Evolutionary conservation across 148 eudicot genomes (phyloP).

Genomic region (Vaccinium vitisidaea): DNA sequence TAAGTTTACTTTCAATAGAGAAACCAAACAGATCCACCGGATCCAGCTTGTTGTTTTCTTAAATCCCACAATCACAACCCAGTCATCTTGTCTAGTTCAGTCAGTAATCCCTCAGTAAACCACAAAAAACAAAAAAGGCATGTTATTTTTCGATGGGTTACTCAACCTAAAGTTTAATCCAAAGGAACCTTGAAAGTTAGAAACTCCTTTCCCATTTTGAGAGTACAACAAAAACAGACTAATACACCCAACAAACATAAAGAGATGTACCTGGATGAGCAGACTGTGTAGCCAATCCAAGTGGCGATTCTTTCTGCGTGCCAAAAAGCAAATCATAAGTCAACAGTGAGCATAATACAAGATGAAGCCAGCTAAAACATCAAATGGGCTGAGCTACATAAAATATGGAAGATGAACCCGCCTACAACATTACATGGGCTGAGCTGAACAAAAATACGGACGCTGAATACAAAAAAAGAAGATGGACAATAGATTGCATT

Average conservation of each 20-base stretch:
- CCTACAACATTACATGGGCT: not conserved
- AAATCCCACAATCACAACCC: not conserved
- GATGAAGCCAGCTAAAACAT: not conserved
- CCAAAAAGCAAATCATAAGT: slow-evolving; percentile 10
- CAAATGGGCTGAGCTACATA: not conserved
- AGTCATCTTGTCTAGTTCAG: not conserved
- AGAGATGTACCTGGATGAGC: slow-evolving; percentile 82
- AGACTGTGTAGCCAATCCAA: slow-evolving; percentile 77
- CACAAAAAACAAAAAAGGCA: not conserved
- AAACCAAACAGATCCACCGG: not conserved
- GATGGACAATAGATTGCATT: too few species aligned
- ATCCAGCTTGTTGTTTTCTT: not conserved
- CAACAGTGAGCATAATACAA: not conserved
- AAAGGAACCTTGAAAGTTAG: not conserved
- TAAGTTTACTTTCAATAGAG: not conserved
- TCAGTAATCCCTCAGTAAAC: not conserved
- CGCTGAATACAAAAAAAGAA: too few species aligned
- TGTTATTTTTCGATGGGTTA: not conserved
- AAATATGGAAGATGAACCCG: not conserved
- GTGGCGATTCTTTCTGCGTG: slow-evolving; percentile 85
- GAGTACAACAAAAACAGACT: not conserved
- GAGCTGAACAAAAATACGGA: not conserved
- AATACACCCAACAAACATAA: not conserved
- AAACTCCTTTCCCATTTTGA: not conserved
- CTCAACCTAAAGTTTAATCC: not conserved